Conservation (phyloP, 1,139 yeast genomes). For the Suhomyces bribrorum region DNA sequence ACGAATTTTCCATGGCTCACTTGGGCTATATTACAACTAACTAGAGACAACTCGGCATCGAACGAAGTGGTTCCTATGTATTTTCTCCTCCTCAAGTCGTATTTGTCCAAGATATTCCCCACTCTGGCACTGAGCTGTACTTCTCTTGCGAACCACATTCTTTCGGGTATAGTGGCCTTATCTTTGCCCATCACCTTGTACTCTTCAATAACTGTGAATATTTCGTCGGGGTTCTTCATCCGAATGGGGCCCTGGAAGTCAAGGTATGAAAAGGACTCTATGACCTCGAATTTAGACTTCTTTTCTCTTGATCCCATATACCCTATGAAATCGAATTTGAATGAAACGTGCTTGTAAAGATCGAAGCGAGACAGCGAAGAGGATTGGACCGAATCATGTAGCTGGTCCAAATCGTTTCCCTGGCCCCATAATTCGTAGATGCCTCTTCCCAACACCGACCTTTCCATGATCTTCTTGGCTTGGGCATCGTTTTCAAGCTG, state of each 20-base stretch:
- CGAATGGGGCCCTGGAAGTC: constrained; percentile 75
- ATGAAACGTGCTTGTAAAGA: constrained; percentile 47
- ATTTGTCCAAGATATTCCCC: constrained; percentile 63
- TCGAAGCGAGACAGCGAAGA: constrained; percentile 30
- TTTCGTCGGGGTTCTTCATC: constrained; percentile 76
- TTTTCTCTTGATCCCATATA: constrained; percentile 60
- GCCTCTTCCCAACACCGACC: constrained; percentile 73
- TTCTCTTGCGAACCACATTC: constrained; percentile 75
- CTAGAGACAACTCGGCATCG: constrained; percentile 83
- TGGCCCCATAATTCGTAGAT: constrained; percentile 86
- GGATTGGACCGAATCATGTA: constrained; percentile 56
- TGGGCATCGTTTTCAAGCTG: constrained; percentile 63
- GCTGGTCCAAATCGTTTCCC: constrained; percentile 54
- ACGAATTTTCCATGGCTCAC: constrained; percentile 64
- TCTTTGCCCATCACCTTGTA: constrained; percentile 55
- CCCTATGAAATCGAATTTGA: constrained; percentile 80
- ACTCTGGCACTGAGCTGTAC: constrained; percentile 66
- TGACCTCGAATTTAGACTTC: constrained; percentile 57
- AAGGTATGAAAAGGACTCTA: constrained; percentile 72
- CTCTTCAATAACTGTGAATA: constrained; percentile 74
- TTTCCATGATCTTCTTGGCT: constrained; percentile 61
- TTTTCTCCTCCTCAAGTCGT: constrained; percentile 78
- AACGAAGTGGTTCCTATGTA: constrained; percentile 96
- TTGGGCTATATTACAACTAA: constrained; percentile 84
- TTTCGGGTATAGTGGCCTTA: constrained; percentile 54